Base-by-base conservation (phyloP, 805 yeast species). In the Candida oleophila region DNA sequence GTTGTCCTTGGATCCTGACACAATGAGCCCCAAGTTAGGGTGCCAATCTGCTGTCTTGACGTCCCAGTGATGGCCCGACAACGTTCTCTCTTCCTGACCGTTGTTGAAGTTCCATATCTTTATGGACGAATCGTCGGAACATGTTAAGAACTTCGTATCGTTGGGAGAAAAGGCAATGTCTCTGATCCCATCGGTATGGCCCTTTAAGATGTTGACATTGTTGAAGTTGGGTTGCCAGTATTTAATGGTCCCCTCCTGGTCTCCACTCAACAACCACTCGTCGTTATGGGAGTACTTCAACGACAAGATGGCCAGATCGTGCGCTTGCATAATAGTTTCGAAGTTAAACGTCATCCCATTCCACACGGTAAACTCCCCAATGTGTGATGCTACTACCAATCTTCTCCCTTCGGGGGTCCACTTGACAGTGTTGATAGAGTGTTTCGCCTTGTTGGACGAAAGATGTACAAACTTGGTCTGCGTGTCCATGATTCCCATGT, bases 181-280 rank as follows among this genome's bases (percentile, higher is more conserved):
- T 49, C 96, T 77, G 36, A 94, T 78, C 8, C 88, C 87, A 63
- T 89, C 94, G 3, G 86, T 75, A 61, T 90, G 96, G 0, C 85
- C 90, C 49, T 61, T 60, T 30, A 83, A 64, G 22, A 88, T 85
- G 62, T 92, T 90, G 41, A 95, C 97, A 72, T 94, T 92, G 68
- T 94, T 94, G 73, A 94, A 89, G 66, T 94, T 94, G 3, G 97
- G 96, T 68, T 91, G 98, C 99, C 99, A 94, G 60, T 87, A 92
- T 69, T 94, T 94, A 57, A 94, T 79, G 4, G 77, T 74, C 21
- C 99, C 99, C 47, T 85, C 90, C 57, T 90, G 92, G 68, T 94
- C 98, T 33, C 96, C 97, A 60, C 95, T 85, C 20, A 94, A 71
- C 49, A 94, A 76, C 98, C 98, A 94, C 52, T 91, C 97, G 50